Base-by-base conservation (phyloP, 805 yeast species). In the Saccharomycopsis babjevae region DNA sequence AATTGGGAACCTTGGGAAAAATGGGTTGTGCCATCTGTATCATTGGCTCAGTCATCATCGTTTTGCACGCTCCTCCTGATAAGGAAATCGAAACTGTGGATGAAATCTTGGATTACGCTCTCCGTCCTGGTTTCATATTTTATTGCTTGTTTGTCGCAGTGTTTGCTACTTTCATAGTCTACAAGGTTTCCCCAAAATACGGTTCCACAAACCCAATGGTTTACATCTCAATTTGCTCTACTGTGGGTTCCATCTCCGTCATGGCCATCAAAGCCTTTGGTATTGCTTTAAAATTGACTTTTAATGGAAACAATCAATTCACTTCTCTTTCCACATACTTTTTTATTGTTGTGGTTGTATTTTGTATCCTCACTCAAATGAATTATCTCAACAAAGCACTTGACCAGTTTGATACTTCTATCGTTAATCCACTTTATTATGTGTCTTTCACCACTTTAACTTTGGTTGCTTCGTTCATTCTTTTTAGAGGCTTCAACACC, bases 211-310 rank as follows among this genome's bases (percentile, higher is more conserved):
- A 88, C 70, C 97, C 97, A 54, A 86, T 90, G 86, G 85, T 90
- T 65, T 90, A 90, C 76, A 84, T 90, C 66, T 87, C 96, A 7
- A 89, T 90, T 68, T 90, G 97, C 73, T 88, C 96, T 1, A 77
- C 89, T 1, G 97, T 89, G 60, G 97, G 97, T 1, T 88, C 96
- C 1, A 86, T 90, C 57, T 86, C 94, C 5, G 96, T 90, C 59
- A 91, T 92, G 88, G 78, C 96, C 32, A 91, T 90, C 74, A 90
- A 90, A 75, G 97, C 96, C 0, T 90, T 90, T 74, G 97, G 97
- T 40, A 87, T 90, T 67, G 97, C 97, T 1, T 77, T 90, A 69
- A 90, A 90, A 74, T 80, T 90, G 69, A 89, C 97, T 1, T 76
- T 90, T 22, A 76, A 83, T 46, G 97, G 97, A 7, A 88, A 84